Evolutionary conservation across 2,329 filamentous ascomycete genomes (phyloP).

Genomic region (Aspergillus sclerotialis): DNA sequence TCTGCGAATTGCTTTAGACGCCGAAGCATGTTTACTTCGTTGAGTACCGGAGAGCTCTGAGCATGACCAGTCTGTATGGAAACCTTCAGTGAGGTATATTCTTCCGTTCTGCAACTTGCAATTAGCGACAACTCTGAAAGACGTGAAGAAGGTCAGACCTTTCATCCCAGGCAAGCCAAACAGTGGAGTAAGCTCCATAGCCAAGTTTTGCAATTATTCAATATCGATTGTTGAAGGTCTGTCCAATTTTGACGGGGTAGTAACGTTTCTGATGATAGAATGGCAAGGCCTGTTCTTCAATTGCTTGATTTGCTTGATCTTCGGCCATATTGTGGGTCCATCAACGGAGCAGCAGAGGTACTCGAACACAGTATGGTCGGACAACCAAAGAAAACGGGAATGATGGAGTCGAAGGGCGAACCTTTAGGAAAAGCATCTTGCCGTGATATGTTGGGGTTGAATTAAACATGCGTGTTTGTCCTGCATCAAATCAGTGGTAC

Average conservation of each 20-base stretch:
- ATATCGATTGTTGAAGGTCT: constrained; percentile 14
- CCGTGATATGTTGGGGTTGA: too few species aligned
- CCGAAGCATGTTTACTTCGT: constrained; percentile 15
- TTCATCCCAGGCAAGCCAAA: constrained; percentile 18
- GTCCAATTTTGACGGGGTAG: constrained; percentile 15
- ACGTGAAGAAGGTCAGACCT: too few species aligned
- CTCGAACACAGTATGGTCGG: too few species aligned
- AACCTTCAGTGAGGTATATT: constrained; percentile 14
- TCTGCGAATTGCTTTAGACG: constrained; percentile 10
- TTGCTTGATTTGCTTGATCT: too few species aligned
- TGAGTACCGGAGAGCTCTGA: constrained; percentile 10
- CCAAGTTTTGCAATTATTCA: constrained; percentile 18
- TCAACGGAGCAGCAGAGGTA: too few species aligned
- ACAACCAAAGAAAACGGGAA: background rate
- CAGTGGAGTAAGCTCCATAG: constrained; percentile 18
- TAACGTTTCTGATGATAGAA: constrained; percentile 14
- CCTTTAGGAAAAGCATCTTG: too few species aligned
- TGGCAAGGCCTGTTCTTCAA: constrained; percentile 6
- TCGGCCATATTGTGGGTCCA: too few species aligned
- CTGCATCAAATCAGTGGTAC: too few species aligned
- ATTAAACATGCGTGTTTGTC: too few species aligned
- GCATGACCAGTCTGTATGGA: constrained; percentile 10
- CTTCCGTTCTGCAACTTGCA: constrained; percentile 7
- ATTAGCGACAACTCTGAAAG: too few species aligned
- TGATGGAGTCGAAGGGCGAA: background rate